A percentile compares a stretch with the other conserved stretches of the same genome.
Evolutionary conservation across 2,329 filamentous ascomycete species (phyloP).

Genomic region (Botrytis tulipae): DNA sequence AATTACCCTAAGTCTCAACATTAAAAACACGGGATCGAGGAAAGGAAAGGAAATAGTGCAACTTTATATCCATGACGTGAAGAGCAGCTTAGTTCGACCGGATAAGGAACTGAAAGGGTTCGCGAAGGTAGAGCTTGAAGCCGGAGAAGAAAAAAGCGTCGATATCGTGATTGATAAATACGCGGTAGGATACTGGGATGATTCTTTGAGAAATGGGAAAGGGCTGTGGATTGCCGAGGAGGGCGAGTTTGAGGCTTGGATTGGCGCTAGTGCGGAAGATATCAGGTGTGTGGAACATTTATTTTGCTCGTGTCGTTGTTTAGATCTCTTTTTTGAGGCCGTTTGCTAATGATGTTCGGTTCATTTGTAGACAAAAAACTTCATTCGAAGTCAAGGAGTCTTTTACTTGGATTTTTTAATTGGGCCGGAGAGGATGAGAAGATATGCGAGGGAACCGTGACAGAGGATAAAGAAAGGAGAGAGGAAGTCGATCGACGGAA

Average conservation of each 20-base stretch:
- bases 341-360: background rate
- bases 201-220: constrained; percentile 28
- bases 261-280: constrained; percentile 62
- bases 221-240: constrained; percentile 62
- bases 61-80: constrained; percentile 63
- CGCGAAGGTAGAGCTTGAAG: constrained; percentile 59
- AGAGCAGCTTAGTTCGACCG: constrained; percentile 61
- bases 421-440: background rate
- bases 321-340: background rate
- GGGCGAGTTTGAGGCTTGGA: constrained; percentile 57
- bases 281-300: constrained; percentile 52
- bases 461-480: background rate
- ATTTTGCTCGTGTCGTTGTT: background rate
- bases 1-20: constrained; percentile 42
- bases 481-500: background rate
- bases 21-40: constrained; percentile 59
- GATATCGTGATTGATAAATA: constrained; percentile 47
- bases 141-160: constrained; percentile 48
- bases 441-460: too few relatives aligned
- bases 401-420: constrained; percentile 57
- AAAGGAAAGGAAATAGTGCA: constrained; percentile 65
- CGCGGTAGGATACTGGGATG: constrained; percentile 60
- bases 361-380: constrained; percentile 44
- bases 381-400: constrained; percentile 61
- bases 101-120: constrained; percentile 72